Base-by-base conservation (phyloP, 192 early-diverging fungal species). In the Linnemannia zychae region DNA sequence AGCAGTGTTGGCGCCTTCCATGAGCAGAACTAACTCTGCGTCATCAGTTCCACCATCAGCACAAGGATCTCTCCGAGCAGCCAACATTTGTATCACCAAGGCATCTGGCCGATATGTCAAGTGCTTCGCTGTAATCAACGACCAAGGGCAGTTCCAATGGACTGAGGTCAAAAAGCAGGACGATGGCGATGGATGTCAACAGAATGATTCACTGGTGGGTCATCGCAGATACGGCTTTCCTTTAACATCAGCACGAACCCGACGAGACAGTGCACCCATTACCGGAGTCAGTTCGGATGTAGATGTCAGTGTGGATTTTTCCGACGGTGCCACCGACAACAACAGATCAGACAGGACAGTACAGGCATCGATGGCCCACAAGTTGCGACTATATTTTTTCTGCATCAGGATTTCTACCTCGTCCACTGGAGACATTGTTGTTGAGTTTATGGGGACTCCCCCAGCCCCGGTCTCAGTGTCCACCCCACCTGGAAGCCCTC, bases 381-480 rank as follows among this genome's bases (percentile, higher is more conserved):
- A 85, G 72, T 48, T 85, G 24, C 37, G 83, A n/a, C 65, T 85
- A n/a, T 74, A 79, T 22, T 85, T 85, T 24, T 85, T 85, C 40
- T 79, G 83, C 33, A 72, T 85, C 63, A 76, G 72, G 48, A 72
- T 85, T 38, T 76, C 83, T 0, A 38, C 68, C 9, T 65, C 74
- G 3, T 74, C 83, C 7, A 17, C 75, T 48, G 38, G 68, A 13
- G 82, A 84, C 16, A 72, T 72, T 22, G 48, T 72, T 40, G 34
- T 72, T 7, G 82, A 79, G 24, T 34, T 74, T 47, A 53, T 53
- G 71, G 77, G 57, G 22, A 5, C 69, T 4, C 22, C 53, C 0
- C 22, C 18, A 1, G 3, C 34, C 44, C 7, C 22, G 7, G 20
- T 22, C 7, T 20, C 37, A 37, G 49, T 18, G 1, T 40, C 67